Evolutionary conservation across 2,329 filamentous ascomycete species (phyloP), one percentile per base, ranked within the genome.

Genomic region (Colletotrichum camelliae): DNA sequence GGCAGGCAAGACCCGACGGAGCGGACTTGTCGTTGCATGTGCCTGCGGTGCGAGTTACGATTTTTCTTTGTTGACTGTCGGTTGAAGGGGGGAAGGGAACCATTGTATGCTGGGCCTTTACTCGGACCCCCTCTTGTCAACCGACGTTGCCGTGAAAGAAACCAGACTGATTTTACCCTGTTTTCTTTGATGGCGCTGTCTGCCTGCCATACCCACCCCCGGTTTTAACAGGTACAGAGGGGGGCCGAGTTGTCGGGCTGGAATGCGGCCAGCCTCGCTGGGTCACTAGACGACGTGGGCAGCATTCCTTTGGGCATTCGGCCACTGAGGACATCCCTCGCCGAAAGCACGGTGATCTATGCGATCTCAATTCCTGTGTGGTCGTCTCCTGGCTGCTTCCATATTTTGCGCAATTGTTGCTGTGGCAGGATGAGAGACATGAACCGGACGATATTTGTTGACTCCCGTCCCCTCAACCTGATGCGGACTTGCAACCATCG

Each of bases 361-460:
- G 65, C 48, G 37, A 24, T 75, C 71, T 57, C 60, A 74, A 76
- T 74, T 74, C 70, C 74, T 70, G 60, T 67, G 65, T 55, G 43
- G 24, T 39, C 37, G 74, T 76, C 65, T 69, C 71, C 67, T 37
- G 60, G 71, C 39, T 74, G 71, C 71, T 66, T 52, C 71, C 74
- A 76, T 76, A 67, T 74, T 48, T 76, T 58, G 60, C 39, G 64
- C 71, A 66, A 65, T 60, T 58, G 74, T 76, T 76, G 74, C 74
- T 66, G 67, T 74, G 71, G 74, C 74, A 76, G 70, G 74, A 33
- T 70, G 35, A 64, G 65, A 76, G 68, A 76, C 73, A 73, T 66
- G 68, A 67, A 48, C 52, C 58, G 75, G 70, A 67, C 64, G 70
- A 29, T 76, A 76, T 77, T 75, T 77, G 75, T 77, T 77, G 75